Percentiles rank a stretch among this genome's conserved stretches.
Evolutionary conservation across 2,329 filamentous ascomycete species (phyloP).

Genomic region (Intubia oerlemansii): DNA sequence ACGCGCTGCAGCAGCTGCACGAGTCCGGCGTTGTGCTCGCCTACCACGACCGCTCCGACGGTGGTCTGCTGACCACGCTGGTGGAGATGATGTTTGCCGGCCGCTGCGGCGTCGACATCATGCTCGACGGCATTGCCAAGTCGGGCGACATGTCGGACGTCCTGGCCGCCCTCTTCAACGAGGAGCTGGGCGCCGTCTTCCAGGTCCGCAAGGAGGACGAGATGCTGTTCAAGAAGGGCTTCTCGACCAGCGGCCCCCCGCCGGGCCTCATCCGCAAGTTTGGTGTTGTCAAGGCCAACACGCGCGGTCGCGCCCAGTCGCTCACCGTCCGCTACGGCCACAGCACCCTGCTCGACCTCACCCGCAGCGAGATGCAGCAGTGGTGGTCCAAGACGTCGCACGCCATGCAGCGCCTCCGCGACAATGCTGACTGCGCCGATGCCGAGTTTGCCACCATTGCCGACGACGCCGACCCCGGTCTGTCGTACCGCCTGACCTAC

Average conservation of each 20-base stretch:
- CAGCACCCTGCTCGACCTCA: conserved; percentile 44
- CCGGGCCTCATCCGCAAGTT: conserved; percentile 67
- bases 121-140: conserved; percentile 52
- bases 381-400: conserved; percentile 79
- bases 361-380: conserved; percentile 56
- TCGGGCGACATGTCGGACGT: conserved; percentile 41
- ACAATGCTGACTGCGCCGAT: conserved; percentile 74
- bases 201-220: conserved; percentile 76
- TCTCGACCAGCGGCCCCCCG: conserved; percentile 74
- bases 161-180: conserved; percentile 73
- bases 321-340: conserved; percentile 55
- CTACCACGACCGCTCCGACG: conserved; percentile 88
- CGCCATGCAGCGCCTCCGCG: conserved; percentile 75
- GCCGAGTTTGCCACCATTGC: conserved; percentile 56
- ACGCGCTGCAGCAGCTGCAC: conserved; percentile 51
- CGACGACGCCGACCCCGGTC: conserved; percentile 58
- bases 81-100: conserved; percentile 98
- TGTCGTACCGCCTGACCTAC: conserved; percentile 67
- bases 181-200: conserved; percentile 91
- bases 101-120: conserved; percentile 67
- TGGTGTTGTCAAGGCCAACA: conserved; percentile 46
- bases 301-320: conserved; percentile 48
- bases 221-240: conserved; percentile 68
- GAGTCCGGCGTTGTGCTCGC: conserved; percentile 50
- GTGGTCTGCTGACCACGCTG: conserved; percentile 74